Conservation (phyloP, 257 asterid species). For the Nicotiana knightiana region DNA sequence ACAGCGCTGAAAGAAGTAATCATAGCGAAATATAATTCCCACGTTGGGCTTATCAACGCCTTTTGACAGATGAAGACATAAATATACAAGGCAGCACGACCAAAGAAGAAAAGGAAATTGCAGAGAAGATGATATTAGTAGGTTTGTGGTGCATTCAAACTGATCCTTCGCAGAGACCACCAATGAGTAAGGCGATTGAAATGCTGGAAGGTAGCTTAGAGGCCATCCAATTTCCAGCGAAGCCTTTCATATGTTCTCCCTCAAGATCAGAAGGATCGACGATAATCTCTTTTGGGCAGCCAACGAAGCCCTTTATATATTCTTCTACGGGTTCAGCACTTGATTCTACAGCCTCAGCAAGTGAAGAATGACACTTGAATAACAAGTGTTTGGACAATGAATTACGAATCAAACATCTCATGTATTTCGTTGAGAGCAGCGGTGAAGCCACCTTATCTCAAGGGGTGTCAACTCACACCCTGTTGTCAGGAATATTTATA, state of each 20-base stretch:
- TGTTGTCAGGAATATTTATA: no score
- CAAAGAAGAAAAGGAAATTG: conserved; percentile 12
- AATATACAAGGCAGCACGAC: background rate
- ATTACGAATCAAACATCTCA: no score
- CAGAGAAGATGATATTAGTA: conserved; percentile 20
- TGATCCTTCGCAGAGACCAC: conserved; percentile 20
- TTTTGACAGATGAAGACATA: background rate
- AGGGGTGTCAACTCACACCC: no score
- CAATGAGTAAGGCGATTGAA: conserved; percentile 23
- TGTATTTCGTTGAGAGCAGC: no score
- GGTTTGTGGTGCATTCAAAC: conserved; percentile 31
- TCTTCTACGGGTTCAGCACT: background rate
- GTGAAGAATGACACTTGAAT: background rate
- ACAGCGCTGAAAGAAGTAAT: background rate
- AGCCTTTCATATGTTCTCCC: conserved; percentile 15
- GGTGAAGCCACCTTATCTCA: no score
- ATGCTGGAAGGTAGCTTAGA: conserved; percentile 24
- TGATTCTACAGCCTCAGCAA: background rate
- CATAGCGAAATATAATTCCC: conserved; percentile 21
- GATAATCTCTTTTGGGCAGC: background rate
- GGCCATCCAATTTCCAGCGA: conserved; percentile 17
- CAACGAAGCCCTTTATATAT: background rate
- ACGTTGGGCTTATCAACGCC: conserved; percentile 16
- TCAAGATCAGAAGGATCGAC: background rate
- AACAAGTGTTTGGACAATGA: background rate